Conservation (phyloP, 495 filamentous ascomycete species). For the Daldinia decipiens region DNA sequence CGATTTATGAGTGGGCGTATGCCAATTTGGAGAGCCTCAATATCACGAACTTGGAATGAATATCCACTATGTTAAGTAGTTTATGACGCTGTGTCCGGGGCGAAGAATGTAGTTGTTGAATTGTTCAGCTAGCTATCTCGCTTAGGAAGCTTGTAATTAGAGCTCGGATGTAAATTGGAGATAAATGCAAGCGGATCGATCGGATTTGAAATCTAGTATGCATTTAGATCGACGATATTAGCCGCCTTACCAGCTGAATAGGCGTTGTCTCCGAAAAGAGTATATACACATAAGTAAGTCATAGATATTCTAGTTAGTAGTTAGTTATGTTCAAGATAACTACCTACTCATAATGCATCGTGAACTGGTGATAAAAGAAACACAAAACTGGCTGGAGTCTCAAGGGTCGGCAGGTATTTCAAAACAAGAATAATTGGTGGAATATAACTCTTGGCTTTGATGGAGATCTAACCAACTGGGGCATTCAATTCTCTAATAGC, state of each 20-base stretch:
- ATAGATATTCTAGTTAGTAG: not conserved
- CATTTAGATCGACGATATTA: constrained; percentile 29
- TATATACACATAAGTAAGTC: not conserved
- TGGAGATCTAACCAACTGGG: constrained; percentile 33
- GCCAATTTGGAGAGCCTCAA: constrained; percentile 7
- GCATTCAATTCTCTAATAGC: constrained; percentile 22
- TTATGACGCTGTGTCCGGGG: not conserved
- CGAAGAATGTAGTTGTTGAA: not conserved
- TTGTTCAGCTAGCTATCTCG: not conserved
- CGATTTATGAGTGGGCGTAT: not conserved
- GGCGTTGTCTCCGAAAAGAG: not conserved
- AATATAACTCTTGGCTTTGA: constrained; percentile 34
- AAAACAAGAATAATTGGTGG: constrained; percentile 11
- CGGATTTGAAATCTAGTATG: constrained; percentile 21
- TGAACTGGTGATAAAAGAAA: no score
- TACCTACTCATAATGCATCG: no score
- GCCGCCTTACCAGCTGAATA: constrained; percentile 6
- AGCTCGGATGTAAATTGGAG: constrained; percentile 7
- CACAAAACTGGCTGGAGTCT: not conserved
- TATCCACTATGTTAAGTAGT: not conserved
- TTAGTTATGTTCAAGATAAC: not conserved
- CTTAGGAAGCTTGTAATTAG: constrained; percentile 7
- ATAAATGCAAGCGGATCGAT: constrained; percentile 21
- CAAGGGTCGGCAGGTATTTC: not conserved
- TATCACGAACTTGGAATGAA: not conserved